A percentile compares a stretch with the other conserved stretches of the same genome.
These are phyloP conservation scores for Candida xiaguanensis DNA, from an alignment of 805 yeast genomes.

Conservation along the genomic window DNA sequence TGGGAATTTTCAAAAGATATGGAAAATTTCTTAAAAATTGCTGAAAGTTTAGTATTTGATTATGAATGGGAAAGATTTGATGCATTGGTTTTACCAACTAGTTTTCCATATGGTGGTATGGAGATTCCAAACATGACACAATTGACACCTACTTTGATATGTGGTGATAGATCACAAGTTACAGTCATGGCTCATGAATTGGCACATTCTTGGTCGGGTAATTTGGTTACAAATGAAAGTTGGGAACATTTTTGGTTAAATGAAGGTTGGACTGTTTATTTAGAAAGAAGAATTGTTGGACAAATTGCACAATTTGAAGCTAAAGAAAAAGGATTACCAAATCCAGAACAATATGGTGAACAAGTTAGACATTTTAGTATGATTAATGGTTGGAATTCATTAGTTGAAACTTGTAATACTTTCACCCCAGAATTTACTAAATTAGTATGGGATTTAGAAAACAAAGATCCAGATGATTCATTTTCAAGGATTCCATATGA, in stretches of 20 bases:
- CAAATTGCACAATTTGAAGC: conserved; percentile 25
- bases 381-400: conserved; percentile 29
- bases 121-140: conserved; percentile 34
- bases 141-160: conserved; percentile 31
- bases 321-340: conserved; percentile 13
- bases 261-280: conserved; percentile 36
- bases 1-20: conserved; percentile 35
- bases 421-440: conserved; percentile 20
- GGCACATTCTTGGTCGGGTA: conserved; percentile 38
- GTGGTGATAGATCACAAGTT: conserved; percentile 32
- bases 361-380: conserved; percentile 27
- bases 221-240: conserved; percentile 31
- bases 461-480: conserved; percentile 15
- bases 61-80: conserved; percentile 34
- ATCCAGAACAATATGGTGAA: conserved; percentile 25
- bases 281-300: conserved; percentile 31
- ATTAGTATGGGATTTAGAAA: conserved; percentile 18
- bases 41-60: conserved; percentile 29
- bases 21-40: conserved; percentile 31
- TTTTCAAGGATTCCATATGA: conserved; percentile 34
- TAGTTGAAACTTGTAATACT: conserved; percentile 21
- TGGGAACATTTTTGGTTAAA: conserved; percentile 39
- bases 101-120: conserved; percentile 39
- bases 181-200: conserved; percentile 35
- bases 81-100: conserved; percentile 29